A percentile compares a stretch with the other conserved stretches of the same genome.
These are phyloP conservation scores for Trichosporon coremiiforme DNA, from an alignment of 1,284 basidiomycete genomes.

Conservation along the genomic window DNA sequence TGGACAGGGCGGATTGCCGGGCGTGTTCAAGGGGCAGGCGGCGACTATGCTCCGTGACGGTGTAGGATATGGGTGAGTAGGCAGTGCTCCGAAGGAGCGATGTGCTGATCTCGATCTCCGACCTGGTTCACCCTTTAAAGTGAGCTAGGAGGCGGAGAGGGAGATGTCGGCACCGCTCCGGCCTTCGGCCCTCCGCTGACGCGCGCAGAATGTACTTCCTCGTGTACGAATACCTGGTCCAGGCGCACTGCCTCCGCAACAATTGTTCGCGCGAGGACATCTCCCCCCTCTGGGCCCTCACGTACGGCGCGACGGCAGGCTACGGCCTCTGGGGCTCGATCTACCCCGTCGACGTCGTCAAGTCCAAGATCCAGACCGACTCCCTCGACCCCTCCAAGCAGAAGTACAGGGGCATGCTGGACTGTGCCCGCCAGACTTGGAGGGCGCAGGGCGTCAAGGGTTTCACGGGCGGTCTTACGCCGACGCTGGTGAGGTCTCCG, in stretches of 20 bases:
- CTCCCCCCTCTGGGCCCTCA: slow-evolving; percentile 70
- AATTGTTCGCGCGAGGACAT: slow-evolving; percentile 74
- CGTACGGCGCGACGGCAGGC: slow-evolving; percentile 78
- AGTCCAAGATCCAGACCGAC: slow-evolving; percentile 93
- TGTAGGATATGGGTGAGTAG: slow-evolving; percentile 68
- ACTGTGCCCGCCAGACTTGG: slow-evolving; percentile 82
- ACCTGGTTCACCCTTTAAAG: too few relatives aligned
- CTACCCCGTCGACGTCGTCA: slow-evolving; percentile 93
- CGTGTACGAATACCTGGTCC: slow-evolving; percentile 89
- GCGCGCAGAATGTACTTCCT: slow-evolving; percentile 72
- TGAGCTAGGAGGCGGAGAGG: too few relatives aligned
- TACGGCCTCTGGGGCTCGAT: slow-evolving; percentile 64
- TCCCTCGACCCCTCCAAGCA: slow-evolving; percentile 72
- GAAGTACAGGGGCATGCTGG: slow-evolving; percentile 76
- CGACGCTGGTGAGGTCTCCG: slow-evolving; percentile 72
- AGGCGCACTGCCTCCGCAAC: slow-evolving; percentile 73
- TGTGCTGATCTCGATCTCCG: too few relatives aligned
- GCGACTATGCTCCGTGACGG: slow-evolving; percentile 87
- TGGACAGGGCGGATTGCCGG: slow-evolving; percentile 67
- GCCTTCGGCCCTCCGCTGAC: neutral
- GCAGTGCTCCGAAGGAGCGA: too few relatives aligned
- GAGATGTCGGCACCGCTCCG: too few relatives aligned
- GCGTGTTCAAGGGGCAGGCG: slow-evolving; percentile 90
- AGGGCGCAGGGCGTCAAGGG: slow-evolving; percentile 76
- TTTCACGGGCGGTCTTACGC: slow-evolving; percentile 84